These are phyloP conservation scores for Imleria badia DNA, from an alignment of 768 basidiomycete genomes.

Conservation along the genomic window DNA sequence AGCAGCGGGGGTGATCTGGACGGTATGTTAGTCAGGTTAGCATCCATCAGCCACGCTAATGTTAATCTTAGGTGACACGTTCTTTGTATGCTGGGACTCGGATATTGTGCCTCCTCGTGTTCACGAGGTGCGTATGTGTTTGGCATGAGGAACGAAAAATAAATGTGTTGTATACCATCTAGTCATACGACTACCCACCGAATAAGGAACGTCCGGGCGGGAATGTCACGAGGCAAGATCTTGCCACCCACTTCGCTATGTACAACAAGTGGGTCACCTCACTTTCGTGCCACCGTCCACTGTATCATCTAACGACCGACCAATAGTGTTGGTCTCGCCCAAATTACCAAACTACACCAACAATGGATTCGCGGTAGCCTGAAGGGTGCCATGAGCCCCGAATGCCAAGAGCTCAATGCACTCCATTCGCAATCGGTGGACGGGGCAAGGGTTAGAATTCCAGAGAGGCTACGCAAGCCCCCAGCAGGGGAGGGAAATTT, in stretches of 20 bases:
- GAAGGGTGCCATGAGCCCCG: constrained; percentile 55
- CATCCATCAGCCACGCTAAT: background rate
- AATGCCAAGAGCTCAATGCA: constrained; percentile 73
- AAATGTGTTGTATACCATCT: background rate
- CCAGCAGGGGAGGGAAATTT: constrained; percentile 43
- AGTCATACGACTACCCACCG: constrained; percentile 70
- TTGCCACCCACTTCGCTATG: constrained; percentile 64
- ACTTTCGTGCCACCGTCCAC: background rate
- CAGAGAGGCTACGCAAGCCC: constrained; percentile 41
- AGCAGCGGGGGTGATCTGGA: constrained; percentile 69
- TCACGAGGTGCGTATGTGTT: constrained; percentile 43
- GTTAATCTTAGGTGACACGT: constrained; percentile 52
- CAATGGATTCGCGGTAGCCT: constrained; percentile 59
- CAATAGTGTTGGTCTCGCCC: constrained; percentile 55
- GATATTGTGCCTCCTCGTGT: constrained; percentile 57
- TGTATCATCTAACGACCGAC: background rate
- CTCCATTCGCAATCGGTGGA: constrained; percentile 71
- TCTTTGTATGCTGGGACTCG: constrained; percentile 69
- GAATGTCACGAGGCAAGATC: constrained; percentile 51
- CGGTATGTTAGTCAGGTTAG: constrained; percentile 30
- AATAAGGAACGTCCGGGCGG: constrained; percentile 52
- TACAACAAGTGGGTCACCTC: constrained; percentile 54
- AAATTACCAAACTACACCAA: constrained; percentile 53
- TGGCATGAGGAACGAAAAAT: background rate
- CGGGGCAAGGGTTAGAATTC: constrained; percentile 48